Evolutionary conservation across 257 asterid species (phyloP), one percentile per base, ranked within the genome.

Genomic region (Avicennia marina): DNA sequence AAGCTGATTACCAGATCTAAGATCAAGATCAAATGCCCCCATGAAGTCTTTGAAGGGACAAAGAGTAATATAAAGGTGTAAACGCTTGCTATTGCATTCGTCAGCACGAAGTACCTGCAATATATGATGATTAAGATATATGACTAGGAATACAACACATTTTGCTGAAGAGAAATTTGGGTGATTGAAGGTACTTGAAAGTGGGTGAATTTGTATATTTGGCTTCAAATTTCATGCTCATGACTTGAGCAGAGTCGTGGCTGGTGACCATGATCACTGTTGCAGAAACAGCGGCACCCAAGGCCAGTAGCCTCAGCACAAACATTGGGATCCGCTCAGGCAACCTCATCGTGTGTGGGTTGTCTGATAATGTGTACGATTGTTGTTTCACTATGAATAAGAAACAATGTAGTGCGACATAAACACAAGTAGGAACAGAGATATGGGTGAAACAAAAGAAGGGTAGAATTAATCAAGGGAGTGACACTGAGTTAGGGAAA

Each of bases 201-300:
- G 95, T 74, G 0, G 95, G 84, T 0, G 95, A 77, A 58, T 85
- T 64, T 2, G 82, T 61, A 52, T 72, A 89, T 44, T 78, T 83
- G 62, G 94, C 94, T 58, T 83, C 77, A 52, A 89, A 89, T 11
- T 83, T 79, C 78, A 89, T 67, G 68, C 73, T 72, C 21, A 83
- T 58, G 57, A 85, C 78, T 18, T 63, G 63, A 38, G 85, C 79
- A 36, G 95, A 38, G 50, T 89, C 97, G 9, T 55, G 81, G 73
- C 81, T 82, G 0, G 94, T 75, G 60, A 74, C 58, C 95, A 83
- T 89, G 44, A 79, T 47, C 42, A 80, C 68, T 1, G 69, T 55
- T 7, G 95, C 95, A 18, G 79, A 24, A 15, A 80, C 77, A 1
- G 81, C 16, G 34, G 87, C 91, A 7, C 76, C 91, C 25, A 89